Evolutionary conservation across 495 filamentous ascomycete genomes (phyloP), one percentile per base, ranked within the genome.

Genomic region (Chaetomium cochliodes): DNA sequence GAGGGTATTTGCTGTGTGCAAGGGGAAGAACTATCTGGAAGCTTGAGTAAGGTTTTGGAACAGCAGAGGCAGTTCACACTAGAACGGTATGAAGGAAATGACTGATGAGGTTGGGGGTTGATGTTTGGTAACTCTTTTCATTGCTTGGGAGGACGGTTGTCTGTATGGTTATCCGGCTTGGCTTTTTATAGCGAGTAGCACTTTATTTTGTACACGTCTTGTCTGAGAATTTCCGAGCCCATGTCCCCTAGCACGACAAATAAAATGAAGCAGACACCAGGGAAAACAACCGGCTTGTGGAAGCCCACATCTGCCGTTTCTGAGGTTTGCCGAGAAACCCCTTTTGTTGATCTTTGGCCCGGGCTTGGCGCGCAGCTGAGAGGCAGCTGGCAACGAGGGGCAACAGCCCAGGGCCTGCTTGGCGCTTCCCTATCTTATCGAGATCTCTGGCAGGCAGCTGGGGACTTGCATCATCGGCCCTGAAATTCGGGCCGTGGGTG

Each of bases 361-460:
- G 2, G 3, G 41, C 41, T 44, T 44, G 41, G 41, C 41, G 18
- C 13, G 5, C 41, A 44, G 41, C 41, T 44, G 41, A 44, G 41
- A 30, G 41, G 6, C 41, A 44, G 41, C 41, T 44, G 41, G 41
- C 41, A 16, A 15, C 41, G 41, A 16, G 13, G 13, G 26, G n/a
- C 33, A 37, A 3, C 15, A 30, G 13, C n/a, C 23, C 46, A 23
- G n/a, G 44, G 46, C n/a, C 18, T 50, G 46, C 46, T 11, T 23
- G 46, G 4, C 18, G 41, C 60, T 63, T 37, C 33, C 33, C 8
- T 63, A 63, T 63, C 61, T 63, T 63, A 63, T 63, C 61, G n/a
- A n/a, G n/a, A n/a, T 28, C n/a, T 2, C 18, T 13, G 37, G 28
- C 53, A 63, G 61, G 61, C 61, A 57, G n/a, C 61, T 11, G 8